Evolutionary conservation across 1,139 yeast species (phyloP), one percentile per base, ranked within the genome.

Genomic region (Williopsis jadinii): DNA sequence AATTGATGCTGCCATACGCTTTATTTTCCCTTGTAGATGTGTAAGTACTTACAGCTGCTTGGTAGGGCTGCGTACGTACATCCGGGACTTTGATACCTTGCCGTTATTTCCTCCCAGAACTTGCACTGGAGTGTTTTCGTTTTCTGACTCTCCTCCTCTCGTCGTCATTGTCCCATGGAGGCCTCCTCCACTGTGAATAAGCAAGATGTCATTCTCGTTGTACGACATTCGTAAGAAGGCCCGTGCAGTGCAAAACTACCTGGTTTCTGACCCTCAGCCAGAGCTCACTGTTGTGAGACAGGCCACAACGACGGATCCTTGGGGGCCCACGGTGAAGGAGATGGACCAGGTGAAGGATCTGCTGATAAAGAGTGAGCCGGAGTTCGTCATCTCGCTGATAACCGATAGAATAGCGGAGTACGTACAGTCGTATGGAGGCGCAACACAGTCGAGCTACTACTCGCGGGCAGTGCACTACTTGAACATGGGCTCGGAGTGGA

Each of bases 271-370:
- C 10, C 38, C 38, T 32, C 33, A 38, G 52, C 49, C 62, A 58
- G 56, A 66, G 51, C 44, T 63, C 49, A 60, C 61, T 38, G 32
- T 41, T 15, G 58, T 68, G 6, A 54, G 74, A 41, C 63, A 65
- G 41, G 68, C 72, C 8, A 69, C 73, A 11, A 69, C 67, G 39
- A 69, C 72, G 6, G 74, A 69, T 47, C 50, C 67, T 3, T 69
- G 74, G 74, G 74, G 74, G 4, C 74, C 74, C 9, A 64, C 72
- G 0, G 58, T 66, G 9, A 58, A 61, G 37, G 70, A 69, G 45
- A 49, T 66, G 45, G 55, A 56, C 28, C 64, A 64, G 38, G 61
- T 64, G n/a, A 27, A 53, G 37, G 15, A 28, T 9, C 28, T 31
- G 5, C n/a, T 28, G 11, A 14, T 24, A 15, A 35, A 26, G 8